phyloP scores from a whole-genome alignment of 1,284 basidiomycete species.

The Lentinula novae-zelandiae region DNA sequence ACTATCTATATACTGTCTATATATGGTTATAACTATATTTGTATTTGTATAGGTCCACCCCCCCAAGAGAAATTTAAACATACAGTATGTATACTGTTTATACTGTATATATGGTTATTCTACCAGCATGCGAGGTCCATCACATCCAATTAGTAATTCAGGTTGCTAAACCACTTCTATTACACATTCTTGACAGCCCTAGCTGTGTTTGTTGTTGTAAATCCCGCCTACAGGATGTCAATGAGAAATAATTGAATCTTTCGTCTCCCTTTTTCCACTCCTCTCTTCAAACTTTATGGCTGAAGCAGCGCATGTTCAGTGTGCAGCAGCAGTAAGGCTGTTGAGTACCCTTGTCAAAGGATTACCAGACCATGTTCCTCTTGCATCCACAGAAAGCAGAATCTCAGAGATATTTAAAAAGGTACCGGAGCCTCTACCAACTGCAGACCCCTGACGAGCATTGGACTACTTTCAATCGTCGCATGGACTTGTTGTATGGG shows the following conservation, averaged over 20 bases:
- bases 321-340: not conserved
- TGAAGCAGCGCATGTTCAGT: not conserved
- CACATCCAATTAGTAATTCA: too few species aligned
- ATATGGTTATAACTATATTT: constrained; percentile 11
- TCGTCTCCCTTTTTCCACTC: not conserved
- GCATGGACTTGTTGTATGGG: constrained; percentile 5
- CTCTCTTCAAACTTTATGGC: not conserved
- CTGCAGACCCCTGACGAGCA: not conserved
- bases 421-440: not conserved
- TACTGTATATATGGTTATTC: not conserved
- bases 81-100: constrained; percentile 9
- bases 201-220: not conserved
- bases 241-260: not conserved
- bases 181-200: not conserved
- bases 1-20: constrained; percentile 12
- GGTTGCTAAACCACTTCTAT: not conserved
- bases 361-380: not conserved
- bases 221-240: not conserved
- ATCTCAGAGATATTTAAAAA: not conserved
- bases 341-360: not conserved
- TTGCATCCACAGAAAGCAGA: not conserved
- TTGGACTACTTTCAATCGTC: not conserved
- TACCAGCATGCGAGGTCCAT: not conserved
- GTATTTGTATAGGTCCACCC: constrained; percentile 11
- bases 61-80: not conserved